Conservation (phyloP, 148 eudicot genomes). For the Talinum fruticosum region DNA sequence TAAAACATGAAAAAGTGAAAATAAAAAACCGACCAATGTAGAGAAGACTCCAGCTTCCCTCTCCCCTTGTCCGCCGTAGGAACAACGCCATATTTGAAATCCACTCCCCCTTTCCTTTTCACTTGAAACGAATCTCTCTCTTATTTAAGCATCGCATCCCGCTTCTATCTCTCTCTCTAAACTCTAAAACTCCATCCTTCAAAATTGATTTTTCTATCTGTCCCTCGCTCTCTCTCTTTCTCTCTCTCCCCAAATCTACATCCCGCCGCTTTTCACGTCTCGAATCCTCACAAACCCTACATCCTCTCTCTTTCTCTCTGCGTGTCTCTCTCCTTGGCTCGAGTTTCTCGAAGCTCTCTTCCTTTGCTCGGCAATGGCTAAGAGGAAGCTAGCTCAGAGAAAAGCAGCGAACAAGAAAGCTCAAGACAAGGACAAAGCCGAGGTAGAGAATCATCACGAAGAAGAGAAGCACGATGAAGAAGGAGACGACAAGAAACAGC, state of each 20-base stretch:
- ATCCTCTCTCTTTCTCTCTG: conserved; percentile 10
- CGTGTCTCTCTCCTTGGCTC: background rate
- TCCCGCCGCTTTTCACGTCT: background rate
- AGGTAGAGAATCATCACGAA: background rate
- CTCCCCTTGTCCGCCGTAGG: background rate
- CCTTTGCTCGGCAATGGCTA: conserved; percentile 26
- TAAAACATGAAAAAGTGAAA: background rate
- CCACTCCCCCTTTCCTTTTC: background rate
- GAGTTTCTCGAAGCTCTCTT: too few species aligned
- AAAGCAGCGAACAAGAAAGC: conserved; percentile 16
- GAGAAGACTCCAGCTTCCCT: background rate
- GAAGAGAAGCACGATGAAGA: background rate
- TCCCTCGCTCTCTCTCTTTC: background rate
- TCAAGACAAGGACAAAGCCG: background rate
- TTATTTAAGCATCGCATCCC: background rate
- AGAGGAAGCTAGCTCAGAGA: conserved; percentile 31
- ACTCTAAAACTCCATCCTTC: background rate
- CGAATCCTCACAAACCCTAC: background rate
- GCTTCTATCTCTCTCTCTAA: background rate
- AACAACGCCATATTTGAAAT: conserved; percentile 4
- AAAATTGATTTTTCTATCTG: too few species aligned
- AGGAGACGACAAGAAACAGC: background rate
- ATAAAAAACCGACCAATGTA: background rate
- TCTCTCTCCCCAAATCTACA: conserved; percentile 2
- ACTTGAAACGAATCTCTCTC: background rate